These are phyloP conservation scores for Cladorrhinum samala DNA, from an alignment of 495 filamentous ascomycete species.

Conservation along the genomic window DNA sequence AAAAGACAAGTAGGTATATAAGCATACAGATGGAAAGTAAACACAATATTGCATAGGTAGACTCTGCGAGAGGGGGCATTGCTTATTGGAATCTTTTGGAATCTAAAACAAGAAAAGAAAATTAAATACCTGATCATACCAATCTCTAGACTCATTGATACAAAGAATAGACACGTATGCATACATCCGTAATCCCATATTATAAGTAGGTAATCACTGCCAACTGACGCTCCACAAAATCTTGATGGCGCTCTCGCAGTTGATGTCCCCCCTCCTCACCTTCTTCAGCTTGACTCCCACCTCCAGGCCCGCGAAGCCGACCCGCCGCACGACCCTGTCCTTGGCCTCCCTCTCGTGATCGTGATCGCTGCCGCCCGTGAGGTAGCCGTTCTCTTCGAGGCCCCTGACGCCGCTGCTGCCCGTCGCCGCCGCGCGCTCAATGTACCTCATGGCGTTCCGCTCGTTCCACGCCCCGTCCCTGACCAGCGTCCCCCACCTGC, in stretches of 20 bases:
- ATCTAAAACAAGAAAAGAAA: too few species aligned
- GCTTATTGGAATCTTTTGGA: too few species aligned
- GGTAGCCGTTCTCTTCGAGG: background rate
- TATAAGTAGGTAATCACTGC: background rate
- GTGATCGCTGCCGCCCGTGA: background rate
- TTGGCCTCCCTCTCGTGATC: background rate
- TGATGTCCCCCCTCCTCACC: slow-evolving; percentile 15
- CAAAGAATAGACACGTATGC: too few species aligned
- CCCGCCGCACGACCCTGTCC: slow-evolving; percentile 10
- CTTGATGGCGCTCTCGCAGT: slow-evolving; percentile 20
- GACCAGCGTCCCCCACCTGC: slow-evolving; percentile 14
- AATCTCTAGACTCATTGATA: too few species aligned
- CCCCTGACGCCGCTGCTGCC: background rate
- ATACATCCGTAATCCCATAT: too few species aligned
- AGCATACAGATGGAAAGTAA: too few species aligned
- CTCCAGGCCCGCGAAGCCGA: slow-evolving; percentile 6
- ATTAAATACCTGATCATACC: too few species aligned
- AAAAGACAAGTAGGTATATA: too few species aligned
- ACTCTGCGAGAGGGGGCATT: too few species aligned
- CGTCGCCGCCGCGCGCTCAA: background rate
- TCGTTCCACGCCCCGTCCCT: slow-evolving; percentile 17
- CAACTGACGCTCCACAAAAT: slow-evolving; percentile 12
- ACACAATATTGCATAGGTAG: too few species aligned
- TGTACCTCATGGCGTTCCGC: slow-evolving; percentile 7
- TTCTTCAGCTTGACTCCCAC: slow-evolving; percentile 18